Percentiles rank a stretch among this genome's conserved stretches.
phyloP scores from a whole-genome alignment of 192 early-diverging fungal species.

The Podila verticillata region DNA sequence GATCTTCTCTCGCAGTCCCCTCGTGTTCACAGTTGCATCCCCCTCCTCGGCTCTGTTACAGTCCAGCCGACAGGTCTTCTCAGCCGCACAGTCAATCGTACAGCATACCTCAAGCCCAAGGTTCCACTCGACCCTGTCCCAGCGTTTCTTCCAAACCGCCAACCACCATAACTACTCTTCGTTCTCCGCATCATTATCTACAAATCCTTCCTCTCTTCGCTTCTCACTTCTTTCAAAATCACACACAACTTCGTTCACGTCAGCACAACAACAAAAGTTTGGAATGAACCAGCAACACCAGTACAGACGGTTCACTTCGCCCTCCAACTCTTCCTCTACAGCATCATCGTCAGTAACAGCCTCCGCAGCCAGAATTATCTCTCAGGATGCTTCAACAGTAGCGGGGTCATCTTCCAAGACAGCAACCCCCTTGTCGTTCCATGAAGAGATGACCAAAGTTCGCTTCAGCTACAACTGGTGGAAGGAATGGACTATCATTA shows the following conservation, averaged over 20 bases:
- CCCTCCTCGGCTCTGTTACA: constrained; percentile 1
- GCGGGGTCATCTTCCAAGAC: not conserved
- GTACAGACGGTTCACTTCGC: not conserved
- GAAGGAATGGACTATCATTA: constrained; percentile 47
- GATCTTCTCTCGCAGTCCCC: not conserved
- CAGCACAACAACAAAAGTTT: not conserved
- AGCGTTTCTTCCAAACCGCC: not conserved
- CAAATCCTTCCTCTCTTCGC: not conserved
- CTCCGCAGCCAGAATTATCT: constrained; percentile 14
- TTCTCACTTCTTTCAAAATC: not conserved
- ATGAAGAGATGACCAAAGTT: constrained; percentile 48
- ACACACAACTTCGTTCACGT: not conserved
- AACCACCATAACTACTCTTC: not conserved
- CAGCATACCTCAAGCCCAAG: not conserved
- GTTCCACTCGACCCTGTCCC: not conserved
- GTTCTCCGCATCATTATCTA: not conserved
- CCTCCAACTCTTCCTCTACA: not conserved
- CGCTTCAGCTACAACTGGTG: constrained; percentile 48
- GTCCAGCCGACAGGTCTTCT: constrained; percentile 9
- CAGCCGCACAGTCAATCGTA: not conserved
- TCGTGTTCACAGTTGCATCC: constrained; percentile 1
- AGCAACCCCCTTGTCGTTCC: constrained; percentile 22
- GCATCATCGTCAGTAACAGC: not conserved
- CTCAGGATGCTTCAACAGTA: not conserved
- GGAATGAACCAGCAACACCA: not conserved